Conservation (phyloP, 768 basidiomycete species). For the Austroboletus festivus region DNA sequence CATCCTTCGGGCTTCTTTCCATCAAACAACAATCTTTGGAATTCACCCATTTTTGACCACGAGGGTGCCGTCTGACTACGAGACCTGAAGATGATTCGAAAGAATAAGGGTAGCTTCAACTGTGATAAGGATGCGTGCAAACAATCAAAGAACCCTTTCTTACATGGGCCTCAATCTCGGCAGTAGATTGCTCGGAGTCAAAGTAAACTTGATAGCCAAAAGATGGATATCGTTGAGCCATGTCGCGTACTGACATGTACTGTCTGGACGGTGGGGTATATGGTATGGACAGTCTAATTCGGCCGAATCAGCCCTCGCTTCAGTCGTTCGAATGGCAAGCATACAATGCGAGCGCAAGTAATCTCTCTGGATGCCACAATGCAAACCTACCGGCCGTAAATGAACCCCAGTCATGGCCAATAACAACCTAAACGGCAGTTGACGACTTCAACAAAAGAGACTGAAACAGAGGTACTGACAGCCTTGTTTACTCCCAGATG, state of each 20-base stretch:
- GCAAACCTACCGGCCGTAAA: conserved; percentile 63
- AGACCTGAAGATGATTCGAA: conserved; percentile 11
- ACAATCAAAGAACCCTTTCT: conserved; percentile 8
- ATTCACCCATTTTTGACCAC: conserved; percentile 1
- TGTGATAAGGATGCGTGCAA: conserved; percentile 31
- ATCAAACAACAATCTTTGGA: neutral
- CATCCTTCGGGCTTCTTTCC: conserved; percentile 4
- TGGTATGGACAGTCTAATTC: conserved; percentile 58
- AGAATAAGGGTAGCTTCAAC: conserved; percentile 19
- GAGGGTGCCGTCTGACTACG: neutral
- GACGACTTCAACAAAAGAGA: neutral
- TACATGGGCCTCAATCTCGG: conserved; percentile 58
- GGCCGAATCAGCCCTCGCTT: neutral
- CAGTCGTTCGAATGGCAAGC: conserved; percentile 12
- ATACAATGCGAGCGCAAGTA: conserved; percentile 59
- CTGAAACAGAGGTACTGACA: conserved; percentile 36
- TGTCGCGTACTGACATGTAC: conserved; percentile 49
- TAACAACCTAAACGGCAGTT: conserved; percentile 44
- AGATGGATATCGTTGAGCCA: conserved; percentile 51
- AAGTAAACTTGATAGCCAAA: conserved; percentile 72
- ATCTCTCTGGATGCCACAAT: conserved; percentile 65
- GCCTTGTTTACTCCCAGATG: conserved; percentile 48
- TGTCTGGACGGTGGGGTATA: conserved; percentile 55
- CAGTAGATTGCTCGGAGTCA: conserved; percentile 46
- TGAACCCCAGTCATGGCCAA: conserved; percentile 84